Evolutionary conservation across 306 rosid species (phyloP), one percentile per base, ranked within the genome.

Genomic region (Erythrophleum fordii): DNA sequence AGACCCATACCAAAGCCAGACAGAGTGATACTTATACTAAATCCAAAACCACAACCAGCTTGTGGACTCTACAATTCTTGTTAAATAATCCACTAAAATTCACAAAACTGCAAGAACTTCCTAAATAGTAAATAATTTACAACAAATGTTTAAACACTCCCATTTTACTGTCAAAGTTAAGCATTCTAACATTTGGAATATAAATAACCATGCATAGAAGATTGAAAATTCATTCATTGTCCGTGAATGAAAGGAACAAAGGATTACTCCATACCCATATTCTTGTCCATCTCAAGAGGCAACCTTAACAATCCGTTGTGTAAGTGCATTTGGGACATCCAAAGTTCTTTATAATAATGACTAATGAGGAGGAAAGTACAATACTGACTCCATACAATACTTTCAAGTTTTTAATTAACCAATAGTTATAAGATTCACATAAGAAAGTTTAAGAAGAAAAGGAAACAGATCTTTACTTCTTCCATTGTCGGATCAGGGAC

Each of bases 31-130:
- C 99, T 97, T 28, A 95, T 95, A 80, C 90, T 90, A 77, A 95
- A 95, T 45, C 99, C 99, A 75, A 92, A 25, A 42, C 99, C 99
- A 82, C 99, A 95, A 51, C 99, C 99, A 74, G 99, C 90, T 76
- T n/a, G n/a, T n/a, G n/a, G n/a, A n/a, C n/a, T n/a, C n/a, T n/a
- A n/a, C n/a, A n/a, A n/a, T n/a, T 8, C 55, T 25, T 51, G 75
- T 39, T 52, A 31, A 49, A 13, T 12, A 45, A 60, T 25, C 77
- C 56, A 20, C 75, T 12, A 44, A 45, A 14, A 29, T 79, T 35
- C 13, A 34, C 55, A 48, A 31, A 14, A 29, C 59, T 29, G 37
- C 8, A 17, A 6, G 58, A 17, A 31, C 78, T 74, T 72, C 5
- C 52, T 10, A 22, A 23, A 17, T n/a, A 1, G 58, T 2, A 14